Base-by-base conservation (phyloP, 805 yeast genomes). In the Metschnikowia sp. region DNA sequence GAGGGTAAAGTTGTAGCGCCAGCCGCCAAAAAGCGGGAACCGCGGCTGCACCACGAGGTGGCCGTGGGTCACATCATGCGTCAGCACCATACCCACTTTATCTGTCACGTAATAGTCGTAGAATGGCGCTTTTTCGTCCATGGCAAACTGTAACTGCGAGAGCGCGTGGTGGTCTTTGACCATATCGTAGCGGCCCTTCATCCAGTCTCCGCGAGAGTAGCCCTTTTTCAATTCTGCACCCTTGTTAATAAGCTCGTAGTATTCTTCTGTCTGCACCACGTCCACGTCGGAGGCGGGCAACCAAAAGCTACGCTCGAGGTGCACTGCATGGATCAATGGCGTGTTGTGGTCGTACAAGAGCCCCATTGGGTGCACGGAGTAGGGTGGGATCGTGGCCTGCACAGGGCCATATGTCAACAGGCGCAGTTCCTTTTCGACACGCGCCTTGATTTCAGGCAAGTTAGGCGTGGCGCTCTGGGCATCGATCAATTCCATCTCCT, bases 11-110 rank as follows among this genome's bases (percentile, higher is more conserved):
- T 92, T 89, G 69, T 89, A 92, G 59, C 83, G 78, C 99, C 99
- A 94, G 37, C 91, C 95, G 41, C 99, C 99, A 67, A 88, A 87
- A 7, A 94, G 64, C n/a, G 99, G 99, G 73, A 75, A 94, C 65
- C 99, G 79, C 47, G 98, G 98, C 60, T 78, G 80, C 54, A 94
- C 65, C 32, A 83, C 70, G 40, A 88, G 68, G 50, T 69, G 67
- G 37, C 76, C 66, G 36, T 67, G 66, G 4, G 68, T 61, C 26
- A 69, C 51, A 51, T 72, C 71, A 42, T 86, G 84, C 3, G 97
- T 87, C 7, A 96, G 84, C 11, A 92, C 96, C 68, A 88, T 88
- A 33, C 99, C 99, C 29, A 92, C 96, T 55, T 86, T 78, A 66
- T 94, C 99, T 10, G 89, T 84, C 63, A 74, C 88, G 69, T 88